Percentiles rank a stretch among this genome's conserved stretches.
Evolutionary conservation across 352 stramenopile genomes (phyloP).

Genomic region (Thalassiosira delicatula): DNA sequence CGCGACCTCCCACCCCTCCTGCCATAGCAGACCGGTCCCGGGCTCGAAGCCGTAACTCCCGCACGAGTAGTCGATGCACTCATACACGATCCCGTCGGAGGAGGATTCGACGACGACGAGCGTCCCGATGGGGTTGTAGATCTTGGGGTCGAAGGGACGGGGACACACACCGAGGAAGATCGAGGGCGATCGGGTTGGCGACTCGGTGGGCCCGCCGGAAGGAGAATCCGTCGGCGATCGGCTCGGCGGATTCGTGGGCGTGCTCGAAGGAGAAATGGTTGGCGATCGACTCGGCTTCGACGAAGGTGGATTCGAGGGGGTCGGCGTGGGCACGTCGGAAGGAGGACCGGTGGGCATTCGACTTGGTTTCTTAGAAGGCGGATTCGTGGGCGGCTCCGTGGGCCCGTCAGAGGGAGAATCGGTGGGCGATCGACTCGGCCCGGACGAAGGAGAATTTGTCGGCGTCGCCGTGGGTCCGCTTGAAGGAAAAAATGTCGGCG

Average conservation of each 20-base stretch:
- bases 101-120: too few species aligned
- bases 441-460: not conserved
- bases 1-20: conserved; percentile 10
- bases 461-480: not conserved
- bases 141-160: not conserved
- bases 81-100: conserved; percentile 14
- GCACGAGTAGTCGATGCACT: conserved; percentile 20
- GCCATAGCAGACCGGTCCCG: not conserved
- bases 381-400: not conserved
- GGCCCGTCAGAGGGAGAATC: not conserved
- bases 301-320: not conserved
- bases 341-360: not conserved
- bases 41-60: conserved; percentile 1
- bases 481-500: not conserved
- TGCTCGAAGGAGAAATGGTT: not conserved
- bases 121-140: too few species aligned
- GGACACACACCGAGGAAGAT: not conserved
- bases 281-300: too few species aligned
- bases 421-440: not conserved
- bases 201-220: not conserved
- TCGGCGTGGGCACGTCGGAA: not conserved
- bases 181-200: too few species aligned
- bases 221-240: not conserved
- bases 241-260: not conserved
- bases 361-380: not conserved